A percentile compares a stretch with the other conserved stretches of the same genome.
Conservation (phyloP, 176 grass and related monocot genomes). For the Coix lacrymajobi region DNA sequence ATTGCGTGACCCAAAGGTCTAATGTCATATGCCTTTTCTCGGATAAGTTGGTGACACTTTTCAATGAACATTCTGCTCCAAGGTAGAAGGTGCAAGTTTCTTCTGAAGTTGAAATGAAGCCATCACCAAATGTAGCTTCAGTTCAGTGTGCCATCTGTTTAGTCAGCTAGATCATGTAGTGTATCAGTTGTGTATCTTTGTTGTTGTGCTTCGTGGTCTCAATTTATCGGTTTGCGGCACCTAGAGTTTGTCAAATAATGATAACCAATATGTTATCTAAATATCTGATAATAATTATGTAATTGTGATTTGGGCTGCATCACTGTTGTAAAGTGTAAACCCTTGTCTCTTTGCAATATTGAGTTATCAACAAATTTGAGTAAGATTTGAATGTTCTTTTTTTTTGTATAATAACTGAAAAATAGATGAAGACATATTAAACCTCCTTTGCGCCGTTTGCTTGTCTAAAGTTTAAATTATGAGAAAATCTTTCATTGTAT, state of each 20-base stretch:
- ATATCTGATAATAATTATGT: neutral
- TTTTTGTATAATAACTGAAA: neutral
- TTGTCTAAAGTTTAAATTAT: neutral
- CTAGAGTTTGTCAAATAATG: constrained; percentile 16
- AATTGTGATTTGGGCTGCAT: neutral
- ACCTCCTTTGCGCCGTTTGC: neutral
- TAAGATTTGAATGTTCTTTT: neutral
- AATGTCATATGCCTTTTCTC: neutral
- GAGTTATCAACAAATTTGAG: neutral
- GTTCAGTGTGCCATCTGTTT: neutral
- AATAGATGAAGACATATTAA: neutral
- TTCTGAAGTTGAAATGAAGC: constrained; percentile 24
- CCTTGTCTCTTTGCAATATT: neutral
- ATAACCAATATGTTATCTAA: neutral
- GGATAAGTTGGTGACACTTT: neutral
- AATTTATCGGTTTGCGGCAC: neutral
- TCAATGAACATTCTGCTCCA: neutral
- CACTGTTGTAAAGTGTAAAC: neutral
- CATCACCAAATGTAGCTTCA: neutral
- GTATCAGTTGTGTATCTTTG: neutral
- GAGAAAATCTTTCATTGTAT: neutral
- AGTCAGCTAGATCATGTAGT: constrained; percentile 9
- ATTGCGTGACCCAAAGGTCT: constrained; percentile 43
- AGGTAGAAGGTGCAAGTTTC: constrained; percentile 7
- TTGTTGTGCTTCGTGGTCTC: neutral